Percentiles rank a stretch among this genome's conserved stretches.
Conservation (phyloP, 306 rosid genomes). For the Geum urbanum region DNA sequence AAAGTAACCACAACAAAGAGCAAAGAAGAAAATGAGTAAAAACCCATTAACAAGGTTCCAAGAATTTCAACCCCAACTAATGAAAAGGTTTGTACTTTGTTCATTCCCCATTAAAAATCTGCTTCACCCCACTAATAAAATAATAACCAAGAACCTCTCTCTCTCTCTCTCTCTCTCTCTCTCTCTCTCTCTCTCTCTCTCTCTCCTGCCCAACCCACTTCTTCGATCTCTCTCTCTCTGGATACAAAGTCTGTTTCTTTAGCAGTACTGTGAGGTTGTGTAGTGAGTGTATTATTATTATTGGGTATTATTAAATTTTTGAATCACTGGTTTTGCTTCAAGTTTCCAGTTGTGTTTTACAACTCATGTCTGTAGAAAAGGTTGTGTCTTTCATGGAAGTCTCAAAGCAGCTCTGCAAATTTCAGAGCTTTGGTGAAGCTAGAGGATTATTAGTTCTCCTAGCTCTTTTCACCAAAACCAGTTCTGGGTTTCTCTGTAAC, state of each 20-base stretch:
- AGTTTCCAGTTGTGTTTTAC: slow-evolving; percentile 26
- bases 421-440: slow-evolving; percentile 31
- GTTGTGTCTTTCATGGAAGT: slow-evolving; percentile 42
- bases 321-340: slow-evolving; percentile 23
- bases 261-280: slow-evolving; percentile 26
- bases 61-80: slow-evolving; percentile 23
- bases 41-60: slow-evolving; percentile 25
- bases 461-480: slow-evolving; percentile 51
- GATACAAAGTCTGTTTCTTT: slow-evolving; percentile 38
- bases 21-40: slow-evolving; percentile 36
- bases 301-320: slow-evolving; percentile 14
- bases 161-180: slow-evolving; percentile 31
- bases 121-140: slow-evolving; percentile 31
- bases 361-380: slow-evolving; percentile 34
- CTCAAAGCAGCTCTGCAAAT: slow-evolving; percentile 32
- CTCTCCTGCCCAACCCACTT: slow-evolving; percentile 41
- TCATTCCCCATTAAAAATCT: slow-evolving; percentile 35
- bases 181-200: slow-evolving; percentile 20
- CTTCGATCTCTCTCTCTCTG: slow-evolving; percentile 23
- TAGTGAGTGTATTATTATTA: slow-evolving; percentile 18
- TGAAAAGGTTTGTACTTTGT: slow-evolving; percentile 34
- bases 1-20: slow-evolving; percentile 14
- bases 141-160: slow-evolving; percentile 15
- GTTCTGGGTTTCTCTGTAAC: slow-evolving; percentile 40
- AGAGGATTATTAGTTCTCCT: slow-evolving; percentile 18